Evolutionary conservation across 352 stramenopile genomes (phyloP), one percentile per base, ranked within the genome.

Genomic region (Aphanomyces invadans): DNA sequence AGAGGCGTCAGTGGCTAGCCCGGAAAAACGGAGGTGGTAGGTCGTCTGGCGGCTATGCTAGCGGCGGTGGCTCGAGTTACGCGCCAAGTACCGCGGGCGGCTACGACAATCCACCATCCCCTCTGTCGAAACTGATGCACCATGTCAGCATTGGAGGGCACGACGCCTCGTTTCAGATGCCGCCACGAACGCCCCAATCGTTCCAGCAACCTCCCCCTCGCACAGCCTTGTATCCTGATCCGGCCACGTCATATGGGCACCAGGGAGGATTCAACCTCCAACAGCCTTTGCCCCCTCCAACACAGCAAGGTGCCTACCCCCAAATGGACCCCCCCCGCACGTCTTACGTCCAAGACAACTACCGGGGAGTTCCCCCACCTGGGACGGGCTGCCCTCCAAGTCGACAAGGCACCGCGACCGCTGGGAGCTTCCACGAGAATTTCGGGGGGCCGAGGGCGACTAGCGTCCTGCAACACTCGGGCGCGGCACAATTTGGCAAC

Each of bases 51-150:
- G 21, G 42, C 26, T 65, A 56, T 51, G 55, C 69, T 42, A 53
- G 51, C 46, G 25, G n/a, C n/a, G n/a, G n/a, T n/a, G n/a, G 54
- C 36, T 42, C 36, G 36, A 25, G 29, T 32, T 59, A 23, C 66
- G 55, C 25, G 5, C 25, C 21, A 28, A 73, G 39, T 32, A 68
- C 51, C n/a, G 28, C 61, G 23, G 38, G 68, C 51, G 44, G 71
- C n/a, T 62, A 67, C 9, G 56, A 67, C 31, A 74, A 72, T 21
- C 79, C 80, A 21, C 73, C 75, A 9, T 91, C 83, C 7, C 83
- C 83, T 26, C 71, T 91, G 39, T 80, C 83, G 52, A 91, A 89
- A 54, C 78, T 91, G 49, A 77, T 91, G 70, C 48, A 59, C 74
- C 83, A 55, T 77, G 88, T 71, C 79, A 90, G 28, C 65, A 64